Base-by-base conservation (phyloP, 192 early-diverging fungal species). In the Coemansia sp. region DNA sequence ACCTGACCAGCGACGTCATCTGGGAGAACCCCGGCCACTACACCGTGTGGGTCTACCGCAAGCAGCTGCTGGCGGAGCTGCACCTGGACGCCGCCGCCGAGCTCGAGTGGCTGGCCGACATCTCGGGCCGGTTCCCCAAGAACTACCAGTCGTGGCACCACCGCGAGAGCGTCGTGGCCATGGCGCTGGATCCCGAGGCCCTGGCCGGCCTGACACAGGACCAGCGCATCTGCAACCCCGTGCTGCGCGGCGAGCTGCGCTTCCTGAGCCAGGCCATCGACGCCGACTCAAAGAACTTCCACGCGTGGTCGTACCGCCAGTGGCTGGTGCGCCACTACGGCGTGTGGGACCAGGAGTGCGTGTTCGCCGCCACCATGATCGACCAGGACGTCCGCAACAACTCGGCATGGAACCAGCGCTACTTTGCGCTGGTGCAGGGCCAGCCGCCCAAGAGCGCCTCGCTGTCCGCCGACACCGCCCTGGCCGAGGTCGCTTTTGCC, bases 351-450 rank as follows among this genome's bases (percentile, higher is more conserved):
- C 67, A 76, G 18, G 95, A 99, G 66, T 55, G 93, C 22, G 42
- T 25, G 8, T 94, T 88, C 60, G 65, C 88, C 2, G 78, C 92
- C n/a, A 66, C 80, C 4, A 61, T 89, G 55, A 52, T 99, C 24
- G 70, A 78, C 17, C 55, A 83, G 37, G 97, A 98, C 65, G 78
- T 97, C 10, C 77, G 95, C 36, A 98, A 99, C 76, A 98, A 99
- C 64, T 98, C 94, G 28, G 95, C 94, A 0, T 98, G 95, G 97
- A 99, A 97, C 68, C 91, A 99, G 52, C 83, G 97, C 17, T 95
- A 80, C 64, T 99, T 87, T 86, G 78, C 82, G 3, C 48, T 84
- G 2, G 80, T 80, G 58, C 62, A 60, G 4, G 60, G 46, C 6
- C 23, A 44, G 4, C 20, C 14, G 30, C 13, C 15, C 32, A 6